phyloP scores from a whole-genome alignment of 495 filamentous ascomycete species.

The Xylaria telfairii region DNA sequence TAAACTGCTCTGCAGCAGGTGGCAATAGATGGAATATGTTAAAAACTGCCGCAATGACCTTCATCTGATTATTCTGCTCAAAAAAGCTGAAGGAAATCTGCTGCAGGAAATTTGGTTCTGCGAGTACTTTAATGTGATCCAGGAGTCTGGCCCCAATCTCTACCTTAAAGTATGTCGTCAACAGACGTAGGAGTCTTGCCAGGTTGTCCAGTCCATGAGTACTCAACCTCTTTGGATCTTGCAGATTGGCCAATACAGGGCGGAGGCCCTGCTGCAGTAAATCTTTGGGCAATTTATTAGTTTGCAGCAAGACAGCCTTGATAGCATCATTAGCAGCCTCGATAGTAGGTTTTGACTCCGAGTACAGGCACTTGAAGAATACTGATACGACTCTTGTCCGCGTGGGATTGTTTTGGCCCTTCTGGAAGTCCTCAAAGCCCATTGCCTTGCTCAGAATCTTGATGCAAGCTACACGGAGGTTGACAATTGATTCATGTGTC shows the following conservation, averaged over 20 bases:
- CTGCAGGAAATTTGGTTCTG: slow-evolving; percentile 78
- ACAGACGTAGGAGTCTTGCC: slow-evolving; percentile 80
- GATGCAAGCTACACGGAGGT: slow-evolving; percentile 91
- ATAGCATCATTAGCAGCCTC: slow-evolving; percentile 91
- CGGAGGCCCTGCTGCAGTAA: slow-evolving; percentile 91
- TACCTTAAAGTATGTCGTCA: slow-evolving; percentile 99
- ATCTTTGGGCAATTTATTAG: slow-evolving; percentile 93
- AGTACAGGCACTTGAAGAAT: slow-evolving; percentile 97
- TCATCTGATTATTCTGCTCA: slow-evolving; percentile 89
- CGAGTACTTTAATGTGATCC: slow-evolving; percentile 91
- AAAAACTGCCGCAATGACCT: slow-evolving; percentile 89
- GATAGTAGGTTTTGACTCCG: slow-evolving; percentile 86
- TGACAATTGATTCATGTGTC: slow-evolving; percentile 87
- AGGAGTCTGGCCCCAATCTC: slow-evolving; percentile 91
- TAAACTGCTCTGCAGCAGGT: slow-evolving; percentile 85
- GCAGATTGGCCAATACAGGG: slow-evolving; percentile 92
- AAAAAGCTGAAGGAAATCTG: slow-evolving; percentile 92
- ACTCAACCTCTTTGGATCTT: slow-evolving; percentile 89
- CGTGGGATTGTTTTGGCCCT: slow-evolving; percentile 68
- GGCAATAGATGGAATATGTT: slow-evolving; percentile 97
- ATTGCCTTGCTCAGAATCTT: slow-evolving; percentile 91
- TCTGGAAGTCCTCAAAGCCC: slow-evolving; percentile 85
- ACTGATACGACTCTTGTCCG: slow-evolving; percentile 86
- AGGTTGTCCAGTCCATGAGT: slow-evolving; percentile 91
- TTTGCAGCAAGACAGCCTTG: slow-evolving; percentile 81